Conservation (phyloP, 495 filamentous ascomycete genomes). For the Neurospora sp. region DNA sequence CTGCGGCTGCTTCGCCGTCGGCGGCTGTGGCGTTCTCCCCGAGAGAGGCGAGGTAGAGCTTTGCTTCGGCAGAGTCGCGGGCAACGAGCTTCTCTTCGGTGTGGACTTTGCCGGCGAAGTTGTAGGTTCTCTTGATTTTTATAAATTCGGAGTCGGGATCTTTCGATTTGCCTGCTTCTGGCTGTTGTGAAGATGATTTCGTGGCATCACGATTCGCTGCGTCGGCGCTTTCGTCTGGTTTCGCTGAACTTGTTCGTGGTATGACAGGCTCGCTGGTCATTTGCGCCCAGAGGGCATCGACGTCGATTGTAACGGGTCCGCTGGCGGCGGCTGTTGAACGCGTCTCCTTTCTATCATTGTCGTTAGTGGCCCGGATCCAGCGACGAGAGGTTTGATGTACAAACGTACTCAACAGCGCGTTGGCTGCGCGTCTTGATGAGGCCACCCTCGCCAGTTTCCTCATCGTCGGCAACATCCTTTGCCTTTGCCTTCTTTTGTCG, state of each 20-base stretch:
- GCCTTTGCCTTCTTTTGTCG: slow-evolving; percentile 43
- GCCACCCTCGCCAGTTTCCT: slow-evolving; percentile 61
- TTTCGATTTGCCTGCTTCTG: slow-evolving; percentile 10
- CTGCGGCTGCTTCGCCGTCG: slow-evolving; percentile 3
- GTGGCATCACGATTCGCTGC: slow-evolving; percentile 6
- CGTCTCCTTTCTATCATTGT: slow-evolving; percentile 48
- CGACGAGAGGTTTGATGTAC: neutral
- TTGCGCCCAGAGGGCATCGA: slow-evolving; percentile 78
- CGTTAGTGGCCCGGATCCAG: slow-evolving; percentile 9
- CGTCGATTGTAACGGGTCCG: slow-evolving; percentile 70
- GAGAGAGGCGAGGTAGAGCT: slow-evolving; percentile 55
- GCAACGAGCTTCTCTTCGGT: slow-evolving; percentile 75
- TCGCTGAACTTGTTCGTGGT: neutral
- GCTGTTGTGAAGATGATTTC: slow-evolving; percentile 11
- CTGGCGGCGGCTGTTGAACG: slow-evolving; percentile 50
- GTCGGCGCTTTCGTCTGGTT: slow-evolving; percentile 1
- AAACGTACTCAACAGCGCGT: slow-evolving; percentile 45
- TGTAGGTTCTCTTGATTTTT: slow-evolving; percentile 79
- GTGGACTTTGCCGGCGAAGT: slow-evolving; percentile 80
- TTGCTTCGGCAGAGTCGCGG: slow-evolving; percentile 71
- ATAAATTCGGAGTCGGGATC: slow-evolving; percentile 41
- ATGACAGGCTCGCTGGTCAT: slow-evolving; percentile 47
- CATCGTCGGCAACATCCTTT: slow-evolving; percentile 39
- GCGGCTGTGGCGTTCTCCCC: slow-evolving; percentile 20
- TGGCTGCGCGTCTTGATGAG: slow-evolving; percentile 74